Percentiles rank a stretch among this genome's conserved stretches.
phyloP scores from a whole-genome alignment of 495 filamentous ascomycete species.

The Cudoniella acicularis region DNA sequence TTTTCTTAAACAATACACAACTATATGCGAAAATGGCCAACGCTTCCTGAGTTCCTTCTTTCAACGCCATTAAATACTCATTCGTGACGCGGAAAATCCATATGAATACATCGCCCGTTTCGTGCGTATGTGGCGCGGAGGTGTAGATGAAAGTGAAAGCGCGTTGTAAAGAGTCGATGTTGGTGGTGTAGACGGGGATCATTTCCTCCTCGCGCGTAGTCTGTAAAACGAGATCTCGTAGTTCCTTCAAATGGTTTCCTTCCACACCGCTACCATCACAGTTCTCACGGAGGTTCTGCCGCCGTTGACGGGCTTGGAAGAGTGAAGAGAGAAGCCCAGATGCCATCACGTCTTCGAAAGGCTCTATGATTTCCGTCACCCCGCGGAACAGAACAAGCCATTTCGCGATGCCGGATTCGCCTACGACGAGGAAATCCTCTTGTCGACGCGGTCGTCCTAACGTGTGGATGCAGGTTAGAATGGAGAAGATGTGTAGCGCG shows the following conservation, averaged over 20 bases:
- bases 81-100: conserved; percentile 36
- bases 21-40: conserved; percentile 39
- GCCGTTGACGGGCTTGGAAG: conserved; percentile 27
- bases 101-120: conserved; percentile 32
- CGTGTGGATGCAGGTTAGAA: conserved; percentile 44
- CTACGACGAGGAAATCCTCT: conserved; percentile 36
- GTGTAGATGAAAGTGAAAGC: conserved; percentile 5
- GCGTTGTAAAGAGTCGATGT: not conserved
- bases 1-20: conserved; percentile 32
- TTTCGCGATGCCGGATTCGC: conserved; percentile 35
- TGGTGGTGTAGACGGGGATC: conserved; percentile 12
- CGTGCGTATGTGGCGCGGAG: conserved; percentile 9
- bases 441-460: conserved; percentile 44
- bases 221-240: not conserved
- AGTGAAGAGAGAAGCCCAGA: conserved; percentile 28
- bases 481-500: conserved; percentile 49
- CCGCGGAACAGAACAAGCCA: conserved; percentile 39
- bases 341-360: conserved; percentile 20
- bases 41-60: conserved; percentile 31
- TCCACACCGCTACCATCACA: not conserved
- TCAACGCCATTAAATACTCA: conserved; percentile 31
- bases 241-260: conserved; percentile 3
- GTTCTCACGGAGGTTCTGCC: conserved; percentile 4
- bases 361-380: conserved; percentile 33
- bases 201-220: not conserved